Evolutionary conservation across 2,329 filamentous ascomycete genomes (phyloP).

Genomic region (Magnaporthales sp.): DNA sequence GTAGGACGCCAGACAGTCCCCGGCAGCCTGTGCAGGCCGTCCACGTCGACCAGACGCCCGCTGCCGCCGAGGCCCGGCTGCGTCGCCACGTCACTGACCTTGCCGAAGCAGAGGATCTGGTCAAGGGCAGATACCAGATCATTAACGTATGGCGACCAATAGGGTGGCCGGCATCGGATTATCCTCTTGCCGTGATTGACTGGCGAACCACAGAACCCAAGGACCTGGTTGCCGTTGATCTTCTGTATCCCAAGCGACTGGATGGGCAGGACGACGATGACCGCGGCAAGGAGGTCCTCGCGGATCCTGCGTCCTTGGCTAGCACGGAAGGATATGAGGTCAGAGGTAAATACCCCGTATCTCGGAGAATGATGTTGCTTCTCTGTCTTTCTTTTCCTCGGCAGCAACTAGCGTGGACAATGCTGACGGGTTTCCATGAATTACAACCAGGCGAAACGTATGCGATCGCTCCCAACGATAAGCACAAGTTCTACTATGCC

Average conservation of each 20-base stretch:
- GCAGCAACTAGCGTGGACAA: neutral
- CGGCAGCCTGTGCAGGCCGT: constrained; percentile 61
- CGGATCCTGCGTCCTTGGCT: constrained; percentile 32
- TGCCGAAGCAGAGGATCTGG: constrained; percentile 45
- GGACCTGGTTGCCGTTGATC: constrained; percentile 52
- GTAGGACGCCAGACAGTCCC: constrained; percentile 40
- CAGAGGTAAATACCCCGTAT: constrained; percentile 19
- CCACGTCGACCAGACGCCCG: constrained; percentile 63
- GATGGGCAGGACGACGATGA: constrained; percentile 32
- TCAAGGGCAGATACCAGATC: constrained; percentile 53
- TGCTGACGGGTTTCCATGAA: constrained; percentile 2
- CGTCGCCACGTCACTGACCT: constrained; percentile 46
- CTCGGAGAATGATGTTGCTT: neutral
- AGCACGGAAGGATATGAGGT: constrained; percentile 53
- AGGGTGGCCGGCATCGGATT: constrained; percentile 49
- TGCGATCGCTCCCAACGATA: constrained; percentile 45
- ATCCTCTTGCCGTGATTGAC: constrained; percentile 56
- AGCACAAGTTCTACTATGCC: constrained; percentile 55
- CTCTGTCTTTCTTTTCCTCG: neutral
- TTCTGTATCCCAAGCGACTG: constrained; percentile 48
- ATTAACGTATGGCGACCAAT: constrained; percentile 68
- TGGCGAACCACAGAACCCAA: constrained; percentile 48
- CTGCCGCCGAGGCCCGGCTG: constrained; percentile 52
- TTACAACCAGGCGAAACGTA: constrained; percentile 44
- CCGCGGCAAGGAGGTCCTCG: constrained; percentile 47